Evolutionary conservation across 768 basidiomycete genomes (phyloP).

Genomic region (Kwoniella shandongensis): DNA sequence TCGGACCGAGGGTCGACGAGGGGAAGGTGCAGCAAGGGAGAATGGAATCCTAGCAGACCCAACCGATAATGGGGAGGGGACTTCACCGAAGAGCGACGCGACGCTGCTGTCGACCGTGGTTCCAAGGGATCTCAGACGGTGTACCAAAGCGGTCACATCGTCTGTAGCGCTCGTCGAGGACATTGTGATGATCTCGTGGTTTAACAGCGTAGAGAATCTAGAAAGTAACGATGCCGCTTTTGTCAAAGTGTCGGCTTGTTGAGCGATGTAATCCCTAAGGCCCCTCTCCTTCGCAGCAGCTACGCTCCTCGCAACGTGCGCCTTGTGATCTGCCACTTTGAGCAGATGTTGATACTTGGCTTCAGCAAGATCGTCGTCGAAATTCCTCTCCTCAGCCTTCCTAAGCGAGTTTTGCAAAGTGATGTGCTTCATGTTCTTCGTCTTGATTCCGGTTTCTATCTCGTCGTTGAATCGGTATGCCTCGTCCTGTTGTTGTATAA

Average conservation of each 20-base stretch:
- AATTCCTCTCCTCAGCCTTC: constrained; percentile 24
- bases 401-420: constrained; percentile 29
- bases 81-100: constrained; percentile 15
- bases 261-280: constrained; percentile 14
- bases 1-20: constrained; percentile 11
- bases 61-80: constrained; percentile 7
- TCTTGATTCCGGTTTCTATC: constrained; percentile 18
- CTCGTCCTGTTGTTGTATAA: constrained; percentile 31
- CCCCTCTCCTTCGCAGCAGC: constrained; percentile 26
- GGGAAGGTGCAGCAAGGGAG: constrained; percentile 17
- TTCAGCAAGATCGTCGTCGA: constrained; percentile 28
- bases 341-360: constrained; percentile 25
- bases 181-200: constrained; percentile 3
- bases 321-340: constrained; percentile 21
- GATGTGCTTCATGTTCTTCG: constrained; percentile 24
- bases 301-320: constrained; percentile 22
- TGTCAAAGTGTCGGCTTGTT: constrained; percentile 17
- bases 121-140: constrained; percentile 1
- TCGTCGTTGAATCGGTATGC: constrained; percentile 28
- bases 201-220: constrained; percentile 13
- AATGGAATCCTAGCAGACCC: constrained; percentile 4
- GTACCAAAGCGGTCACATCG: neutral
- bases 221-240: constrained; percentile 12
- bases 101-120: constrained; percentile 11
- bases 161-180: neutral